Conservation (phyloP, 192 early-diverging fungal genomes). For the Phlyctochytrium bullatum region DNA sequence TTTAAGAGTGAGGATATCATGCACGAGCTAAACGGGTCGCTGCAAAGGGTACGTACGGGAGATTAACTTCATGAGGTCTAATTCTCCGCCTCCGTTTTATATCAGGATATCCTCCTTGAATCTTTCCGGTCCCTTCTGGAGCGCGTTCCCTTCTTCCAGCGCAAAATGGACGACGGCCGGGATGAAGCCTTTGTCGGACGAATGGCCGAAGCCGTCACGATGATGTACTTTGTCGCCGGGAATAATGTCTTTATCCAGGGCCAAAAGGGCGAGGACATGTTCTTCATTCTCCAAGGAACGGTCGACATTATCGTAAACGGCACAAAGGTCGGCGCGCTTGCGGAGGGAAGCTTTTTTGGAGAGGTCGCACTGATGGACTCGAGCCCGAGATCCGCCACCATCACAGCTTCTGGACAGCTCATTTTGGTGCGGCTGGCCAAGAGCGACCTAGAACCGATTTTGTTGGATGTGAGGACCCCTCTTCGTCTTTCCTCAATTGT, state of each 20-base stretch:
- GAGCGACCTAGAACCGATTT: conserved; percentile 31
- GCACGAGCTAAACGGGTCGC: conserved; percentile 38
- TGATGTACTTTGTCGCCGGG: conserved; percentile 15
- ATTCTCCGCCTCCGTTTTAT: not conserved
- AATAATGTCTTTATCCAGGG: conserved; percentile 25
- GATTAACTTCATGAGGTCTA: too few relatives aligned
- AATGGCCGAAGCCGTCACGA: conserved; percentile 32
- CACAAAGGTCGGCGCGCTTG: conserved; percentile 22
- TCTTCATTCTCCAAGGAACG: conserved; percentile 42
- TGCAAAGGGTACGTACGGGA: conserved; percentile 31
- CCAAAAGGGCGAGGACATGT: conserved; percentile 44
- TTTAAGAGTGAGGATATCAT: conserved; percentile 44
- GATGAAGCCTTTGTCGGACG: conserved; percentile 41
- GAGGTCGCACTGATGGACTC: conserved; percentile 45
- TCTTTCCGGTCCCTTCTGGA: conserved; percentile 40
- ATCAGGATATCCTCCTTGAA: conserved; percentile 41
- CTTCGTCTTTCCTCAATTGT: not conserved
- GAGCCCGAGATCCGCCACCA: conserved; percentile 46
- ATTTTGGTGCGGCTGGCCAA: conserved; percentile 36
- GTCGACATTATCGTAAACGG: conserved; percentile 40
- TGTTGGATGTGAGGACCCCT: conserved; percentile 29
- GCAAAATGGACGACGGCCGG: conserved; percentile 39
- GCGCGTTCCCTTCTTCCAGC: conserved; percentile 45
- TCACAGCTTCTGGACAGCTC: conserved; percentile 25
- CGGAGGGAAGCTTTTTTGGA: conserved; percentile 39